Base-by-base conservation (phyloP, 768 basidiomycete species). In the Hypholoma fasciculare region DNA sequence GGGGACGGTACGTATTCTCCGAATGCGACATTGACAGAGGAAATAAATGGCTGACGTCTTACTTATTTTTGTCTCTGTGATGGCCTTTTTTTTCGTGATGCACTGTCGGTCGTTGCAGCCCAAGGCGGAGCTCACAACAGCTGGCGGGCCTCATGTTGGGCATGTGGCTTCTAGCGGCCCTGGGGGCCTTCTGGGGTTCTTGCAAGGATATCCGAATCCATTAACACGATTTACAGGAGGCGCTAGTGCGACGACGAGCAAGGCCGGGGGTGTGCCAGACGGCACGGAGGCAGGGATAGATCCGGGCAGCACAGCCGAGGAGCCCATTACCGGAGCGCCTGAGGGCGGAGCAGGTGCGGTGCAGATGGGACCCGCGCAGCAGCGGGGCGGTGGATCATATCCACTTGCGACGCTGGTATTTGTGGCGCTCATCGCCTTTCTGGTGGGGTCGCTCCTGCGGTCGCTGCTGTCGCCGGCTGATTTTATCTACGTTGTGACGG, bases 401-500 rank as follows among this genome's bases (percentile, higher is more conserved):
- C 73, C 77, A 49, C 60, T 80, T 65, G 79, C 81, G 46, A 87
- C 86, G 42, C 72, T 96, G 58, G 67, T 97, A 64, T 76, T 94
- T 59, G 83, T 90, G 39, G 94, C 87, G 39, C 72, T 98, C 61
- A 90, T 97, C 65, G 89, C 90, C 26, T 95, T 98, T 72, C 76
- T 98, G 66, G 83, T 98, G 65, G 96, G 96, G 56, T 96, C 94
- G 26, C 76, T 98, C 55, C 75, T 97, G 60, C 85, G 96, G 55
- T 94, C 92, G 16, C 79, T 98, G 60, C 77, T 98, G 39, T 90
- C 89, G 6, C 92, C 96, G 44, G 92, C 89, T 14, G 96, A 97
- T 73, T 96, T 94, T 75, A 86, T 95, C 44, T 88, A 94, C 69
- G 85, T 92, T 43, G 88, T 83, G 64, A 78, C 77, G 62, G 85